phyloP scores from a whole-genome alignment of 192 early-diverging fungal genomes.

The Backusella parvicylindrica region DNA sequence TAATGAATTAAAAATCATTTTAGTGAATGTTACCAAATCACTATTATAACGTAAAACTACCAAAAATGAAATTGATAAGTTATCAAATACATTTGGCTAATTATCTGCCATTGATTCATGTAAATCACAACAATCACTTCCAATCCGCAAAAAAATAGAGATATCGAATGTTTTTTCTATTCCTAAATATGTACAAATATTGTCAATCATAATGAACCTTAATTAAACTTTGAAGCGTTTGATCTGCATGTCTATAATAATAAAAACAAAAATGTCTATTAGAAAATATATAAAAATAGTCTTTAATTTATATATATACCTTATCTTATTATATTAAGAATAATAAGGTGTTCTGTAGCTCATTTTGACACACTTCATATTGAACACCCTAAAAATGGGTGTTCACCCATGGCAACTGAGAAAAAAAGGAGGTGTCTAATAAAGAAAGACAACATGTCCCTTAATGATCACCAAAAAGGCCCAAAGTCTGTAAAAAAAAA shows the following conservation, averaged over 20 bases:
- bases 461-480: background rate
- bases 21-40: too few species aligned
- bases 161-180: background rate
- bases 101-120: too few species aligned
- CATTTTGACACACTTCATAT: background rate
- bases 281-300: background rate
- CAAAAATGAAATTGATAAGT: too few species aligned
- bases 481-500: background rate
- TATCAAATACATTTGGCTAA: too few species aligned
- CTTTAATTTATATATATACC: too few species aligned
- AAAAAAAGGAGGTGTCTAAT: background rate
- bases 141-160: background rate
- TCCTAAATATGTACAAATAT: background rate
- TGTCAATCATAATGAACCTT: background rate
- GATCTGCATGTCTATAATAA: background rate
- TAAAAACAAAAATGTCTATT: background rate
- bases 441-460: background rate
- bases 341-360: background rate
- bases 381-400: background rate
- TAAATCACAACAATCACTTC: too few species aligned
- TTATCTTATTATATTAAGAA: background rate
- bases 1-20: too few species aligned
- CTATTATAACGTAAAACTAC: too few species aligned
- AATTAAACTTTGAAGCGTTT: background rate
- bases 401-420: background rate